Evolutionary conservation across 2,329 filamentous ascomycete genomes (phyloP).

Genomic region (Colletotrichum liaoningense): DNA sequence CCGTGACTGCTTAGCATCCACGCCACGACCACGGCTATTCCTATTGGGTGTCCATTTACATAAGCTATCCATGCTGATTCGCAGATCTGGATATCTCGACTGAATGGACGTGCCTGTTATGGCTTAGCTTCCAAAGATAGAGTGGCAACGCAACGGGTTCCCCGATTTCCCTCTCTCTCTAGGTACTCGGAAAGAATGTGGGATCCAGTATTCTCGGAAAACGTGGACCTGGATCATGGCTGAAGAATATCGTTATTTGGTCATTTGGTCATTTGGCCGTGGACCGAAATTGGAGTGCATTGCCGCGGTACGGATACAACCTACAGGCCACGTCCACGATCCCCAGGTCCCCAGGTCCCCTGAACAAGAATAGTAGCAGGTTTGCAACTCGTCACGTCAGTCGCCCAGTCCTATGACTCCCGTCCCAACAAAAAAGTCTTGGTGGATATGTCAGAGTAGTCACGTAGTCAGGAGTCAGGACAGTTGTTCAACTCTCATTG

Average conservation of each 20-base stretch:
- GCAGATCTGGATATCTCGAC: neutral
- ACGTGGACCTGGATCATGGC: conserved; percentile 21
- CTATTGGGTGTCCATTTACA: conserved; percentile 1
- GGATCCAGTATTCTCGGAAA: conserved; percentile 14
- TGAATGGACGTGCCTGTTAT: conserved; percentile 1
- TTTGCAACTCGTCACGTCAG: neutral
- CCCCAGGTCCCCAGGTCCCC: neutral
- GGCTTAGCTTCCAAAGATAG: conserved; percentile 31
- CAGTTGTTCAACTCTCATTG: conserved; percentile 5
- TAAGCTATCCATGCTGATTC: neutral
- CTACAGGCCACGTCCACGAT: too few species aligned
- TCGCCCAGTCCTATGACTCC: neutral
- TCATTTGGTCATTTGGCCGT: neutral
- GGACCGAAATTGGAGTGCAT: neutral
- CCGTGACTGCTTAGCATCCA: neutral
- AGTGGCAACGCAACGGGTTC: conserved; percentile 22
- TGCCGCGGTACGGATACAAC: neutral
- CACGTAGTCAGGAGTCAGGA: neutral
- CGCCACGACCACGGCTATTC: neutral
- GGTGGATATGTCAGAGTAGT: neutral
- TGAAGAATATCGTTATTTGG: conserved; percentile 29
- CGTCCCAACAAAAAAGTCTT: neutral
- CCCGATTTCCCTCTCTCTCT: neutral
- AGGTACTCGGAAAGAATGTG: neutral
- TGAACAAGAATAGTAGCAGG: conserved; percentile 9